Base-by-base conservation (phyloP, 75 land plant genomes). In the Pseudotsuga menziesii region DNA sequence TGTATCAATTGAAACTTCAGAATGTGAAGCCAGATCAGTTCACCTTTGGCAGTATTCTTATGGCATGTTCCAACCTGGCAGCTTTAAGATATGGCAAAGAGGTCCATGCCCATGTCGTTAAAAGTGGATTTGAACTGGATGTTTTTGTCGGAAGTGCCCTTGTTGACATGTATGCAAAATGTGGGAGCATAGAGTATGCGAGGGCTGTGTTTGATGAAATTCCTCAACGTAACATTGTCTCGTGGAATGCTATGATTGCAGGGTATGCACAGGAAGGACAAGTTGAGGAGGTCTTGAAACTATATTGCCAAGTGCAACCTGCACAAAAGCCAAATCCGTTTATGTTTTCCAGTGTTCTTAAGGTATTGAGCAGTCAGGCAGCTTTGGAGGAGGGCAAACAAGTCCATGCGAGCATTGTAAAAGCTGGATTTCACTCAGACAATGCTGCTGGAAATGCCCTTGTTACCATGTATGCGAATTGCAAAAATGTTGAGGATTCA, bases 71-170 rank as follows among this genome's bases (percentile, higher is more conserved):
- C 20, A 83, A 80, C 36, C 41, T 87, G 64, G 79, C 83, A 25
- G 88, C 83, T n/a, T 86, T 86, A 8, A 78, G 72, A 36, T 84
- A 76, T 72, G 92, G 91, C 6, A 80, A 75, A 62, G 88, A 88
- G 76, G 70, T 91, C 44, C 94, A 91, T 78, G 70, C 78, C 17
- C 67, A 83, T 61, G 69, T 80, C 48, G 14, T 89, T 14, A 89
- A 85, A 59, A 76, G 85, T 4, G 86, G 79, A 4, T 79, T 87
- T 61, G 73, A 76, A 17, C 69, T 75, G 12, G 23, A 60, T 60
- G 3, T 60, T 13, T 60, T 20, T 23, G 23, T 60, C 17, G 61
- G 80, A 17, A 60, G 69, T 75, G 79, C 80, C 25, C 75, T 90
- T 59, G 17, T 87, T 23, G 77, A 87, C 58, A 67, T 82, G 75